phyloP scores from a whole-genome alignment of 805 yeast species.

The Millerozyma miso region DNA sequence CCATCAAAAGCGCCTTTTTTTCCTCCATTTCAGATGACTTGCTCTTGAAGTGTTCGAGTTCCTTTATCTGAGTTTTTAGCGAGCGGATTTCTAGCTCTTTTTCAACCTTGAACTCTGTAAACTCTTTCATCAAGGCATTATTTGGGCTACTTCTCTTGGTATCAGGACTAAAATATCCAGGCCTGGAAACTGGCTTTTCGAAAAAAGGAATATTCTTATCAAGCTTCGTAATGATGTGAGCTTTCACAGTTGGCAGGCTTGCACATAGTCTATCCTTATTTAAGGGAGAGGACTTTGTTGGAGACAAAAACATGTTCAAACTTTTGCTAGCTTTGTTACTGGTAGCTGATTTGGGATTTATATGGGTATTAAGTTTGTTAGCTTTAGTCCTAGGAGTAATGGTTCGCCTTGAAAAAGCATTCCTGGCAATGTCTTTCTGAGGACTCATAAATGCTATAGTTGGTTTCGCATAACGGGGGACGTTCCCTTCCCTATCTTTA shows the following conservation, averaged over 20 bases:
- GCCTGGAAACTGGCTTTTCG: constrained; percentile 5
- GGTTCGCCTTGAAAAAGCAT: background rate
- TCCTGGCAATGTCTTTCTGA: background rate
- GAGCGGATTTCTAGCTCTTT: constrained; percentile 1
- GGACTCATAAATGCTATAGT: constrained; percentile 21
- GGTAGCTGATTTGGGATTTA: background rate
- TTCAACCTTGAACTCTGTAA: constrained; percentile 1
- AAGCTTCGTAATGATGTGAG: background rate
- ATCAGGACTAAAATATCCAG: background rate
- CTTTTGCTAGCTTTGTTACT: background rate
- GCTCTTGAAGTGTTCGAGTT: constrained; percentile 2
- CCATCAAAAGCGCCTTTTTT: constrained; percentile 1
- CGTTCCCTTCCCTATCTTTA: background rate
- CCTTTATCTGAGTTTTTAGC: constrained; percentile 6
- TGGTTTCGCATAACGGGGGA: constrained; percentile 31
- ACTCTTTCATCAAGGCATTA: constrained; percentile 1
- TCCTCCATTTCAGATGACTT: background rate
- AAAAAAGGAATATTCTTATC: background rate
- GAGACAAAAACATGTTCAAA: background rate
- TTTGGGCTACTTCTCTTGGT: constrained; percentile 5
- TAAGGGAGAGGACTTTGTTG: background rate
- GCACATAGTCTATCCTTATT: background rate
- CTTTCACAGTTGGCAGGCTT: background rate
- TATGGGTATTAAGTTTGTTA: background rate
- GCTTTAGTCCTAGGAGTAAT: background rate